Evolutionary conservation across 345 rosid genomes (phyloP).

Genomic region (Citrus sp.): DNA sequence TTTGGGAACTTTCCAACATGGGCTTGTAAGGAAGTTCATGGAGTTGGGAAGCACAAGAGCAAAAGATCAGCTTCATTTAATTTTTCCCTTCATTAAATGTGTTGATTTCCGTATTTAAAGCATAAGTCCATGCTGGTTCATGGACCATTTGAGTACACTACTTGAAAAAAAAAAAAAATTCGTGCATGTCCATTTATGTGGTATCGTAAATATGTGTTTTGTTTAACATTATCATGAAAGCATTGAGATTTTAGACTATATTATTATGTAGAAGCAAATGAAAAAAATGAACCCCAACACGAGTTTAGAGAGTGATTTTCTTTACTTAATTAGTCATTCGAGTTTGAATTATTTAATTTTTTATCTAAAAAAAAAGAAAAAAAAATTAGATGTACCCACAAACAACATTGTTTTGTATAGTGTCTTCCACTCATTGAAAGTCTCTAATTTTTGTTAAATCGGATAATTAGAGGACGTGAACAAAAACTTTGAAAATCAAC

Average conservation of each 20-base stretch:
- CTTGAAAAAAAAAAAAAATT: not conserved
- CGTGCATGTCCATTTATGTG: not conserved
- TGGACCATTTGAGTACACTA: not conserved
- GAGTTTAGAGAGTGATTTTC: too few species aligned
- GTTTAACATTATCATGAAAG: not conserved
- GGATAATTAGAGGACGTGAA: not conserved
- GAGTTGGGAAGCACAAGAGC: conserved; percentile 23
- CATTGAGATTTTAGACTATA: too few species aligned
- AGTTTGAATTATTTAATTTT: too few species aligned
- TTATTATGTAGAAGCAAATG: too few species aligned
- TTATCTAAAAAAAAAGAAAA: too few species aligned
- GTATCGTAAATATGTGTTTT: not conserved
- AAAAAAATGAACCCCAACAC: too few species aligned
- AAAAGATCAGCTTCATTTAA: conserved; percentile 1
- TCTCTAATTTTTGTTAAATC: too few species aligned
- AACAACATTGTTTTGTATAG: too few species aligned
- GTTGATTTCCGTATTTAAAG: not conserved
- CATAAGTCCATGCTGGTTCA: not conserved
- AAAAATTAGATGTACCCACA: too few species aligned
- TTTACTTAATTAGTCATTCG: too few species aligned
- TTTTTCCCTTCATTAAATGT: not conserved
- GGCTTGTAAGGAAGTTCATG: conserved; percentile 2
- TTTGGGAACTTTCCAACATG: conserved; percentile 27
- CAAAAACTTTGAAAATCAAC: too few species aligned
- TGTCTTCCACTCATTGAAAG: too few species aligned